Conservation (phyloP, 345 rosid species). For the Litchi chinensis region DNA sequence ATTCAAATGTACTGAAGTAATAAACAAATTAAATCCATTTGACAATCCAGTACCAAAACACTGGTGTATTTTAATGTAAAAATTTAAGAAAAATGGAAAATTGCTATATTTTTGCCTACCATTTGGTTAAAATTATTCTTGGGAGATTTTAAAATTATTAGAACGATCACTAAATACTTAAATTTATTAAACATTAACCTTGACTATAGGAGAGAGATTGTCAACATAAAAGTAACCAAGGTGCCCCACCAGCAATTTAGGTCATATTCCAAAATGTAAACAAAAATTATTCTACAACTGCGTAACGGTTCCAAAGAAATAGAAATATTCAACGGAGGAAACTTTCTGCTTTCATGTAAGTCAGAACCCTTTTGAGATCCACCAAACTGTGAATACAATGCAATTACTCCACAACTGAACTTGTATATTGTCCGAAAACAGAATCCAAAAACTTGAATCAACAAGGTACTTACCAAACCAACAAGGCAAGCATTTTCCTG, state of each 20-base stretch:
- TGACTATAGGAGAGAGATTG: neutral
- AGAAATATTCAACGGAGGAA: neutral
- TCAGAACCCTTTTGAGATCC: neutral
- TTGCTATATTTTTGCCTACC: neutral
- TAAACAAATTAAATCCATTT: neutral
- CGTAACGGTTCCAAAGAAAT: neutral
- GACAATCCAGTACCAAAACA: neutral
- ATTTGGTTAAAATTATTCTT: neutral
- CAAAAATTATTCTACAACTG: neutral
- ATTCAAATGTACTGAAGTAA: neutral
- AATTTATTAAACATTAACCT: neutral
- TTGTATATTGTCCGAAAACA: conserved; percentile 5
- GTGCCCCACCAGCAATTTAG: neutral
- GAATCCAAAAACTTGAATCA: conserved; percentile 18
- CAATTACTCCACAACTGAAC: conserved; percentile 15
- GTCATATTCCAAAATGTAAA: neutral
- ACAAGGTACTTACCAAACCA: conserved; percentile 62
- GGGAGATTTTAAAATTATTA: neutral
- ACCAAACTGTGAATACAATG: neutral
- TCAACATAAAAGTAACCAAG: neutral
- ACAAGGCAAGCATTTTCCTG: conserved; percentile 99
- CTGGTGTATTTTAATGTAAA: neutral
- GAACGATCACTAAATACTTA: neutral
- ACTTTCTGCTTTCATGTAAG: neutral
- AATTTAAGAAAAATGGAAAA: neutral